Evolutionary conservation across 805 yeast genomes (phyloP).

Genomic region (Cephaloascus fragrans): DNA sequence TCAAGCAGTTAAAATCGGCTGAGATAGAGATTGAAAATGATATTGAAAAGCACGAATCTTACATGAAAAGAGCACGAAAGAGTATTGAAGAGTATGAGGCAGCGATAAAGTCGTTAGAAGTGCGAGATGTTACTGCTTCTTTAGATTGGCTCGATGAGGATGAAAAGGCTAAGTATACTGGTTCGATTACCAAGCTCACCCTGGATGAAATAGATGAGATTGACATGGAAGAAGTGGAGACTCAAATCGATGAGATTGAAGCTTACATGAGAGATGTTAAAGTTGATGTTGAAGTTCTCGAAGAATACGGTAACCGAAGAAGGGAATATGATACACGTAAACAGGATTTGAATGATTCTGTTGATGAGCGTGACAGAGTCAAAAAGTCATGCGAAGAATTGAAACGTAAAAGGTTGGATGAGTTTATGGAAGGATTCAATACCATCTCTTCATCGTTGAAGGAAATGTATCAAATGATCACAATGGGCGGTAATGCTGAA

Average conservation of each 20-base stretch:
- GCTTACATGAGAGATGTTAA: slow-evolving; percentile 43
- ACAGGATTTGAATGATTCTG: slow-evolving; percentile 58
- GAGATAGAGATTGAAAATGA: slow-evolving; percentile 61
- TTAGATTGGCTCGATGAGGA: slow-evolving; percentile 39
- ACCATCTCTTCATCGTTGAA: slow-evolving; percentile 79
- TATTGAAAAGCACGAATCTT: slow-evolving; percentile 43
- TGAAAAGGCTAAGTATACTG: slow-evolving; percentile 22
- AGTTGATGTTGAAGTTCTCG: slow-evolving; percentile 65
- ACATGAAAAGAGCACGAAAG: slow-evolving; percentile 25
- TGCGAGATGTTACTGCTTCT: slow-evolving; percentile 45
- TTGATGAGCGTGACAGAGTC: slow-evolving; percentile 52
- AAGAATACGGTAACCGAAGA: slow-evolving; percentile 64
- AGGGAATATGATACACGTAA: slow-evolving; percentile 57
- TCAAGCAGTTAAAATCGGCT: slow-evolving; percentile 48
- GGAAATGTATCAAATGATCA: slow-evolving; percentile 97
- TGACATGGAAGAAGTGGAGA: slow-evolving; percentile 37
- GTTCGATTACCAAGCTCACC: slow-evolving; percentile 29
- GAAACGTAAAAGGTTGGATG: slow-evolving; percentile 67
- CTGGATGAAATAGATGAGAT: slow-evolving; percentile 41
- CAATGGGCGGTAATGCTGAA: slow-evolving; percentile 99
- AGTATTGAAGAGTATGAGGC: slow-evolving; percentile 26
- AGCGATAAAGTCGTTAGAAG: slow-evolving; percentile 30
- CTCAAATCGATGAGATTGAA: slow-evolving; percentile 46
- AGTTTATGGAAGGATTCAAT: slow-evolving; percentile 89
- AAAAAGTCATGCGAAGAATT: slow-evolving; percentile 56